Conservation (phyloP, 495 filamentous ascomycete species). For the Aspergillus biplanus region DNA sequence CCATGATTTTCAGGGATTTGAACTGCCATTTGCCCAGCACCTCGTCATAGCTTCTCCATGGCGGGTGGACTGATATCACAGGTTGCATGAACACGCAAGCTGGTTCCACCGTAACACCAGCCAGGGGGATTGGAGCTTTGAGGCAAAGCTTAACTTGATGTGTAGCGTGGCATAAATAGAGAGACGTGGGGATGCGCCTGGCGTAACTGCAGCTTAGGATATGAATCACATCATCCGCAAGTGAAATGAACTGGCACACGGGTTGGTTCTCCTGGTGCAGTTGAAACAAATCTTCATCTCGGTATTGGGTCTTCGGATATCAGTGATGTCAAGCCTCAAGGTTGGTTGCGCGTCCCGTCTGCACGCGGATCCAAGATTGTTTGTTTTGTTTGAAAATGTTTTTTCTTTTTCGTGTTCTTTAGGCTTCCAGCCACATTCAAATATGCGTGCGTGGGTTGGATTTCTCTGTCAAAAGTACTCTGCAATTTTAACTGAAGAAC, state of each 20-base stretch:
- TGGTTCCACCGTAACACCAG: constrained; percentile 22
- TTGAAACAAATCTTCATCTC: no score
- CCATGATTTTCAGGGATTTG: constrained; percentile 22
- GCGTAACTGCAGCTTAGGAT: neutral
- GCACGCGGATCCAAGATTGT: no score
- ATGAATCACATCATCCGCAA: neutral
- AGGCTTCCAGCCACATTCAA: neutral
- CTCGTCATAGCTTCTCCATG: constrained; percentile 1
- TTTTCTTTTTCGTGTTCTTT: neutral
- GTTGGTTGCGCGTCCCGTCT: no score
- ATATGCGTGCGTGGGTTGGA: neutral
- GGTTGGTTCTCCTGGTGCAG: no score
- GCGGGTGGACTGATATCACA: constrained; percentile 24
- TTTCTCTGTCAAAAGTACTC: no score
- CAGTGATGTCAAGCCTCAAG: no score
- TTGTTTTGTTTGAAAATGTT: neutral
- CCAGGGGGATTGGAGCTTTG: constrained; percentile 11
- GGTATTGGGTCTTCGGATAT: no score
- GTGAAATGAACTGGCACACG: neutral
- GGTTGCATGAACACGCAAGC: constrained; percentile 27
- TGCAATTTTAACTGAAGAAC: no score
- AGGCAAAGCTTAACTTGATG: constrained; percentile 12
- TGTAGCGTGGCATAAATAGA: constrained; percentile 13
- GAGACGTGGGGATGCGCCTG: neutral
- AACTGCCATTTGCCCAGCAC: constrained; percentile 21